These are phyloP conservation scores for Xylaria polymorpha DNA, from an alignment of 2,329 filamentous ascomycete genomes.

Conservation along the genomic window DNA sequence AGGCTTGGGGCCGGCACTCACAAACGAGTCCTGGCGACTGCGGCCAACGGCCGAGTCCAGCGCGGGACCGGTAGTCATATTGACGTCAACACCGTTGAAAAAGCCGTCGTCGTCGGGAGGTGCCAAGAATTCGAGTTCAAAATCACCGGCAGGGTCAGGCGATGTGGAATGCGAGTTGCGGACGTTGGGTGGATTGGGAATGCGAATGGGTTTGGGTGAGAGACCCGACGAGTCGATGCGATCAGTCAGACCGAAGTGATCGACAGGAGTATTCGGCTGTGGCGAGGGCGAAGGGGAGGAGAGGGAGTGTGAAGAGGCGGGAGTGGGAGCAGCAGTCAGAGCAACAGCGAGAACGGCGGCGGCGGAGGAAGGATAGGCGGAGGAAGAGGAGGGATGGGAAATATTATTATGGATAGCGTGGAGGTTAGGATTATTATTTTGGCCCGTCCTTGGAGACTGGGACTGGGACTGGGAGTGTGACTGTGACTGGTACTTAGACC, in stretches of 20 bases:
- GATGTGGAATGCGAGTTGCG: slow-evolving; percentile 42
- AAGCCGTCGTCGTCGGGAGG: slow-evolving; percentile 41
- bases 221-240: slow-evolving; percentile 44
- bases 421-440: slow-evolving; percentile 37
- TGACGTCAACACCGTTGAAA: slow-evolving; percentile 50
- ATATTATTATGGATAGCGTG: slow-evolving; percentile 40
- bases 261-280: slow-evolving; percentile 59
- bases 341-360: slow-evolving; percentile 37
- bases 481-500: slow-evolving; percentile 6
- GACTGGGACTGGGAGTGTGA: slow-evolving; percentile 15
- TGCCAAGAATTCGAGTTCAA: slow-evolving; percentile 45
- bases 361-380: slow-evolving; percentile 39
- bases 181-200: slow-evolving; percentile 45
- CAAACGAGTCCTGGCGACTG: slow-evolving; percentile 72
- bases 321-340: slow-evolving; percentile 46
- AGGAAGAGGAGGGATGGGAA: slow-evolving; percentile 38
- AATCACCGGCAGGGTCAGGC: slow-evolving; percentile 34
- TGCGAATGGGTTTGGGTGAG: slow-evolving; percentile 54
- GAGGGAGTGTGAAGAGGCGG: slow-evolving; percentile 56
- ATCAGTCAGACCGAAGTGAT: slow-evolving; percentile 47
- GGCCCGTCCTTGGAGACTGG: slow-evolving; percentile 28
- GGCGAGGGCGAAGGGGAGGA: slow-evolving; percentile 55
- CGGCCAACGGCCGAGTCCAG: slow-evolving; percentile 70
- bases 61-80: slow-evolving; percentile 70
- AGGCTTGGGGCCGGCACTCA: slow-evolving; percentile 72